These are phyloP conservation scores for Closterium sp. DNA, from an alignment of 139 green algal species.

Conservation along the genomic window DNA sequence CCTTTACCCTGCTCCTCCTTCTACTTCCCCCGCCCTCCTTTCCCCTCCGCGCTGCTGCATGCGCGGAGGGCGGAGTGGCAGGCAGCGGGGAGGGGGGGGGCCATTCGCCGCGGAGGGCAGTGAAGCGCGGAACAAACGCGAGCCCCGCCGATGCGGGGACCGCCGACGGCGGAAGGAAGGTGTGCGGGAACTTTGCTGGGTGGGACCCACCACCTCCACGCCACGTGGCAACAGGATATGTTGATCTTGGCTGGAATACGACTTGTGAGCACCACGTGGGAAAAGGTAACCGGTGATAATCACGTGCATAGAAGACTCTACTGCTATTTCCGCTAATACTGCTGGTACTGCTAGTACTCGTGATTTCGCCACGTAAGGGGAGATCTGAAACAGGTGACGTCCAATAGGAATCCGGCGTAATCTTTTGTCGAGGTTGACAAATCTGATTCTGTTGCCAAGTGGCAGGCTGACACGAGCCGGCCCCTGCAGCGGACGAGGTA, in stretches of 20 bases:
- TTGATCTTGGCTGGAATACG: neutral
- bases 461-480: neutral
- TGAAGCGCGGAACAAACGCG: neutral
- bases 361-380: too few species aligned
- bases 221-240: neutral
- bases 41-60: neutral
- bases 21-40: neutral
- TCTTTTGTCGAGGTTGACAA: neutral
- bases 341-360: neutral
- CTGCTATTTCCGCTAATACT: neutral
- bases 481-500: neutral
- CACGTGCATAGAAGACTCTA: neutral
- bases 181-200: neutral
- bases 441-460: neutral
- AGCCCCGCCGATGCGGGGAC: neutral
- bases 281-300: neutral
- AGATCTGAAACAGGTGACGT: too few species aligned
- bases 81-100: too few species aligned
- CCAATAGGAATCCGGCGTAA: too few species aligned
- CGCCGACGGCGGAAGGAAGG: neutral
- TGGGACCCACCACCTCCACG: neutral
- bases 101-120: neutral
- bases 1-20: neutral
- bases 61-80: neutral
- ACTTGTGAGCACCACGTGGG: neutral